Conservation (phyloP, 345 rosid genomes). For the Citrus inodora region DNA sequence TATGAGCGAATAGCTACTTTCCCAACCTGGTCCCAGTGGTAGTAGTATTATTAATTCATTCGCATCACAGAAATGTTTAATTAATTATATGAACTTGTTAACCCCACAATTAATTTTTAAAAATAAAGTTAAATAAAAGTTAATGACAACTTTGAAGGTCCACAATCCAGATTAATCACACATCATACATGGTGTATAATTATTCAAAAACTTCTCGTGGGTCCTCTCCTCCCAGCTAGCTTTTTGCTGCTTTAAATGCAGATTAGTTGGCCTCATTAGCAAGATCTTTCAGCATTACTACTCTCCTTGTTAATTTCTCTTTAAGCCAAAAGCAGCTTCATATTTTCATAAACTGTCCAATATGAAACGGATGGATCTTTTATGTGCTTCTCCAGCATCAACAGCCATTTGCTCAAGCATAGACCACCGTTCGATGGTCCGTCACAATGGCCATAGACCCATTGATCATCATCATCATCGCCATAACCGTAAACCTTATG, state of each 20-base stretch:
- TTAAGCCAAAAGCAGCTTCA: background rate
- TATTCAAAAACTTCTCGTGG: slow-evolving; percentile 15
- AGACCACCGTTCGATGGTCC: slow-evolving; percentile 45
- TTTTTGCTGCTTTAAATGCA: slow-evolving; percentile 18
- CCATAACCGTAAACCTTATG: slow-evolving; percentile 29
- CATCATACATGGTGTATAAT: slow-evolving; percentile 16
- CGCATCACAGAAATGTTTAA: slow-evolving; percentile 4
- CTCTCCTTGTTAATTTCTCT: background rate
- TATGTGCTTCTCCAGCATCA: slow-evolving; percentile 82
- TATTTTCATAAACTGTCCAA: slow-evolving; percentile 6
- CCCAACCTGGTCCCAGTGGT: background rate
- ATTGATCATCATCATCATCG: slow-evolving; percentile 12
- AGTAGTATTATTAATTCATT: background rate
- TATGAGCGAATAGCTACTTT: background rate
- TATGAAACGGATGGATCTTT: slow-evolving; percentile 68
- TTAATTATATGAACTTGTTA: slow-evolving; percentile 15
- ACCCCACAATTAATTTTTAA: slow-evolving; percentile 4
- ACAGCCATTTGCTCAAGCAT: slow-evolving; percentile 65
- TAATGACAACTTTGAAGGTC: slow-evolving; percentile 27
- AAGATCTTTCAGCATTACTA: background rate
- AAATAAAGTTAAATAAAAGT: slow-evolving; percentile 16
- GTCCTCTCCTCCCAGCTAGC: slow-evolving; percentile 11
- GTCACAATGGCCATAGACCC: slow-evolving; percentile 32
- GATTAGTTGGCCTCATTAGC: slow-evolving; percentile 12
- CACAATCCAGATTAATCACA: slow-evolving; percentile 27